Base-by-base conservation (phyloP, 1,284 basidiomycete genomes). In the Volvariella volvacea region DNA sequence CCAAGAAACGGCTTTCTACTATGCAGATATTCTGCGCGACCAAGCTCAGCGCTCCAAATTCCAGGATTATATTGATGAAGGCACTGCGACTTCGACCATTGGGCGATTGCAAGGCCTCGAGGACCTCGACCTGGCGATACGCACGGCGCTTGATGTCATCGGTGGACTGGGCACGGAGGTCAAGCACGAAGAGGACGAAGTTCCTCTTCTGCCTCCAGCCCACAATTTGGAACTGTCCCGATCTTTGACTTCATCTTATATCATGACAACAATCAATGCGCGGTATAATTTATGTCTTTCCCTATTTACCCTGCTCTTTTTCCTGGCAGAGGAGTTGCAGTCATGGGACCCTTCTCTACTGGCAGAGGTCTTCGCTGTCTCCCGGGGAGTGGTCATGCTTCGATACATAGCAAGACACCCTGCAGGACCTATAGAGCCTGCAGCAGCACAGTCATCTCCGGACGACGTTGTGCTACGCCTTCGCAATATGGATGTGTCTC, bases 311-410 rank as follows among this genome's bases (percentile, higher is more conserved):
- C 61, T 88, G 21, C 66, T 88, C n/a, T 80, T 88, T 54, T 83
- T 87, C 64, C 67, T 85, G 43, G 69, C 79, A 4, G 75, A 80
- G 19, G 73, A 80, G 22, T 63, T 86, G 15, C 61, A 65, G 25
- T 60, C 67, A 25, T 86, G 81, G 78, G 78, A 84, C 53, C 74
- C 79, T 19, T 66, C 75, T 14, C 54, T 88, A 22, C 62, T 89
- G 22, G 78, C 78, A 10, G 85, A 89, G 56, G 72, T 86, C 20
- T 83, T 89, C 57, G 82, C 82, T 10, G 76, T 88, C n/a, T 88
- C 85, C 55, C 74, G 87, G 22, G 83, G 83, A 15, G 63, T 83
- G 19, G 76, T 80, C 15, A 83, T 85, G 66, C 62, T 88, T 20
- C 80, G 78, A 22, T 73, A 71, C 47, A 66, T 80, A 40, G 64